A percentile compares a stretch with the other conserved stretches of the same genome.
Evolutionary conservation across 805 yeast species (phyloP).

Genomic region (Pichia nanzhaoensis): DNA sequence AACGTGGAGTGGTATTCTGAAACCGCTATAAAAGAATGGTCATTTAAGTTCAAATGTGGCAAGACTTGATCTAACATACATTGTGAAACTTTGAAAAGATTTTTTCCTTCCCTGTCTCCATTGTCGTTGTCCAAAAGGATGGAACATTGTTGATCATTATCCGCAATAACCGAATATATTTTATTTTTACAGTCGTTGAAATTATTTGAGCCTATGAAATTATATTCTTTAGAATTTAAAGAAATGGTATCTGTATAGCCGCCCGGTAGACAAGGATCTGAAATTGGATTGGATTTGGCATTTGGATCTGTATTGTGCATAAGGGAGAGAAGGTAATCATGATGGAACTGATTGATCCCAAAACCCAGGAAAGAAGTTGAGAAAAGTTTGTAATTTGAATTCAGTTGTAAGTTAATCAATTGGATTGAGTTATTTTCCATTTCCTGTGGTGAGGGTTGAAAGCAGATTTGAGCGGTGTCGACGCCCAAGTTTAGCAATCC

Average conservation of each 20-base stretch:
- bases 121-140: background rate
- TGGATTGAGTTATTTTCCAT: conserved; percentile 37
- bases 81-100: conserved; percentile 30
- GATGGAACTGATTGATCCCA: conserved; percentile 53
- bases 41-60: conserved; percentile 42
- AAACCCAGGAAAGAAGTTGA: conserved; percentile 54
- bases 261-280: conserved; percentile 54
- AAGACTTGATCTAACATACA: conserved; percentile 47
- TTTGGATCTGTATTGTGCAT: conserved; percentile 1
- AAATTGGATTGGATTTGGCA: conserved; percentile 1
- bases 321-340: conserved; percentile 37
- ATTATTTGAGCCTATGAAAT: conserved; percentile 46
- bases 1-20: conserved; percentile 64
- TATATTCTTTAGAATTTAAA: conserved; percentile 13
- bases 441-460: conserved; percentile 46
- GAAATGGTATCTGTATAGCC: conserved; percentile 28
- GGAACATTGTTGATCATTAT: conserved; percentile 19
- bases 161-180: conserved; percentile 27
- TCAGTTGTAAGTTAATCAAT: conserved; percentile 39
- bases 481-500: conserved; percentile 63
- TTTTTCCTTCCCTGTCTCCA: too few species aligned
- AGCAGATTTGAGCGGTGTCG: conserved; percentile 58
- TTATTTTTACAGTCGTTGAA: conserved; percentile 41
- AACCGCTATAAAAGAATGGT: conserved; percentile 54
- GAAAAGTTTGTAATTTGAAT: conserved; percentile 38